Percentiles rank a stretch among this genome's conserved stretches.
These are phyloP conservation scores for Phialemonium atrogriseum DNA, from an alignment of 2,329 filamentous ascomycete genomes.

Conservation along the genomic window DNA sequence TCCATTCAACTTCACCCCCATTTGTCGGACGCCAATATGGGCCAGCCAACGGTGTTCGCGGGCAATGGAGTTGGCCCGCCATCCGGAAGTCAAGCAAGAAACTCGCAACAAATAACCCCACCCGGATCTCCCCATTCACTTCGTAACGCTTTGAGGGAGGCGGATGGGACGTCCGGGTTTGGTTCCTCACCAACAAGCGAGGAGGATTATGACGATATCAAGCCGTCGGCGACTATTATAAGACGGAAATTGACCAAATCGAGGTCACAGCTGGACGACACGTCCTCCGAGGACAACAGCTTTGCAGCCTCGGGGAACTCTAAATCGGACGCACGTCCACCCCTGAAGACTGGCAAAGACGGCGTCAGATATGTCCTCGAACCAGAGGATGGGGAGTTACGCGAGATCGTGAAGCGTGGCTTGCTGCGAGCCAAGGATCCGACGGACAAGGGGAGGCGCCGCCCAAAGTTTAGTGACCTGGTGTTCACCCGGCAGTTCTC, in stretches of 20 bases:
- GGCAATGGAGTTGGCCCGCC: too few species aligned
- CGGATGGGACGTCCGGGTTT: too few species aligned
- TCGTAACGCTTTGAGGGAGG: too few species aligned
- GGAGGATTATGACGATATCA: constrained; percentile 35
- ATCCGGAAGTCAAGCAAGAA: too few species aligned
- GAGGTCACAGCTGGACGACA: constrained; percentile 6
- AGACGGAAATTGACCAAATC: constrained; percentile 1
- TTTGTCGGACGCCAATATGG: too few species aligned
- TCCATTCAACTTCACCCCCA: too few species aligned
- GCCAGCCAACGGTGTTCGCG: too few species aligned
- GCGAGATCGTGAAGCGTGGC: constrained; percentile 25
- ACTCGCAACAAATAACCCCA: too few species aligned
- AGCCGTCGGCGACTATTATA: constrained; percentile 11
- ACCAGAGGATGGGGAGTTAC: constrained; percentile 28
- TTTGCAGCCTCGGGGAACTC: constrained; percentile 1
- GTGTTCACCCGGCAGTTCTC: constrained; percentile 68
- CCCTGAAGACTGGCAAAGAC: constrained; percentile 8
- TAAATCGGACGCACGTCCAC: constrained; percentile 2
- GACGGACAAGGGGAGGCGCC: constrained; percentile 13
- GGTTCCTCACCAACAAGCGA: too few species aligned
- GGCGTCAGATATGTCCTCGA: constrained; percentile 16
- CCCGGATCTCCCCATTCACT: too few species aligned
- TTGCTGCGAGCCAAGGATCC: constrained; percentile 19
- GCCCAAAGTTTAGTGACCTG: constrained; percentile 40
- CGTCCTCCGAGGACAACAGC: constrained; percentile 5